Evolutionary conservation across 352 stramenopile genomes (phyloP), one percentile per base, ranked within the genome.

Genomic region (Globisporangium alternatum): DNA sequence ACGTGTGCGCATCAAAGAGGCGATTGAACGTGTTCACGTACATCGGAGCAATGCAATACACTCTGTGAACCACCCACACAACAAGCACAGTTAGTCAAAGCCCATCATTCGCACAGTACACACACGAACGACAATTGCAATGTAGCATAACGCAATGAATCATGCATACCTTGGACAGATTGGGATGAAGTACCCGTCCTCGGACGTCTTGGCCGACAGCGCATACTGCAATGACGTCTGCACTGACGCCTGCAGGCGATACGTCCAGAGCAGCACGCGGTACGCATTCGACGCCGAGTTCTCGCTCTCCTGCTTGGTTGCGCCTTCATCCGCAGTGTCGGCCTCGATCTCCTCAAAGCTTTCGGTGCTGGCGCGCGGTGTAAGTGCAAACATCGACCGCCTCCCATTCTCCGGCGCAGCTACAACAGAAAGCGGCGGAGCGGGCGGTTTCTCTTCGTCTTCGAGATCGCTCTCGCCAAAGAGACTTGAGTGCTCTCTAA

Each of bases 1-100:
- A 81, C 31, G 76, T 75, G 65, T 89, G 81, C 21, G 78, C 74
- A 5, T 80, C 79, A 66, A 94, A 89, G 10, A 94, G 60, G 7
- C 83, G 79, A 53, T 81, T 88, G 49, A 94, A 90, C 39, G 75
- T 90, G 44, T 86, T 94, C 57, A 92, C 76, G 52, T 92, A 89
- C 45, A 78, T 74, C n/a, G 86, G 86, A 1, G 81, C 83, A 28
- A 94, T 82, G 55, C 83, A 94, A 60, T 82, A 92, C 30, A 94
- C 80, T 51, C 85, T 94, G 57, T 30, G 21, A 31, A 39, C n/a
- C 9, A 54, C 57, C 71, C 56, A 9, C 60, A 63, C 56, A 62
- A 19, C 21, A 49, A 28, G 12, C 2, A 33, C 4, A 33, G 28
- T n/a, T 17, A 31, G 5, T 62, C 48, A 66, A 28, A 7, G 55